phyloP scores from a whole-genome alignment of 306 rosid genomes.

The Vicia sativa region DNA sequence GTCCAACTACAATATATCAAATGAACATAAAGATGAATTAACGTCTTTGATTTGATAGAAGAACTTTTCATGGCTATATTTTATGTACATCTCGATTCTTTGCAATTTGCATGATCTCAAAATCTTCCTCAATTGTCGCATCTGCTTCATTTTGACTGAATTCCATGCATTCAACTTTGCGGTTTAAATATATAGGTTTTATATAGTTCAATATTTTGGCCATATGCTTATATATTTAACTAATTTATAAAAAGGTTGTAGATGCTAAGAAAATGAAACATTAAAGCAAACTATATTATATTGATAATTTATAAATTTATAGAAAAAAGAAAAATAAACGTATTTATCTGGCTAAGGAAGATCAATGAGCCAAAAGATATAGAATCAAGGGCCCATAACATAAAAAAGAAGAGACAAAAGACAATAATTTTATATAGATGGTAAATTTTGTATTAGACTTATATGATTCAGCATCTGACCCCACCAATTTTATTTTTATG shows the following conservation, averaged over 20 bases:
- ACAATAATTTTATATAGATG: constrained; percentile 27
- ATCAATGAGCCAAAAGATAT: constrained; percentile 37
- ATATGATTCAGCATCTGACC: constrained; percentile 39
- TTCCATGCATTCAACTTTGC: background rate
- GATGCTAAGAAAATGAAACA: constrained; percentile 1
- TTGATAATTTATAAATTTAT: background rate
- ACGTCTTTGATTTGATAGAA: constrained; percentile 37
- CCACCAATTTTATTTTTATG: constrained; percentile 39
- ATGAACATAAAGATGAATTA: constrained; percentile 34
- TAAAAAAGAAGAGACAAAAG: constrained; percentile 47
- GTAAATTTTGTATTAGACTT: constrained; percentile 23
- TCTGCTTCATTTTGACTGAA: constrained; percentile 25
- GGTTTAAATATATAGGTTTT: background rate
- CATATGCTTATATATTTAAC: background rate
- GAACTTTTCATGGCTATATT: background rate
- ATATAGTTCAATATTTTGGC: constrained; percentile 1
- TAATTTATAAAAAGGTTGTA: constrained; percentile 12
- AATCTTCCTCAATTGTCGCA: constrained; percentile 45
- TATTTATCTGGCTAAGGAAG: background rate
- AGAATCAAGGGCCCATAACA: constrained; percentile 40
- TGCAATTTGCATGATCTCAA: constrained; percentile 32
- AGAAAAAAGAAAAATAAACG: background rate
- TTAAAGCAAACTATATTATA: constrained; percentile 13
- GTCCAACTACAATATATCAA: constrained; percentile 9
- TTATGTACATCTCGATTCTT: constrained; percentile 25